Percentiles rank a stretch among this genome's conserved stretches.
Conservation (phyloP, 352 stramenopile genomes). For the Globisporangium okanoganense region DNA sequence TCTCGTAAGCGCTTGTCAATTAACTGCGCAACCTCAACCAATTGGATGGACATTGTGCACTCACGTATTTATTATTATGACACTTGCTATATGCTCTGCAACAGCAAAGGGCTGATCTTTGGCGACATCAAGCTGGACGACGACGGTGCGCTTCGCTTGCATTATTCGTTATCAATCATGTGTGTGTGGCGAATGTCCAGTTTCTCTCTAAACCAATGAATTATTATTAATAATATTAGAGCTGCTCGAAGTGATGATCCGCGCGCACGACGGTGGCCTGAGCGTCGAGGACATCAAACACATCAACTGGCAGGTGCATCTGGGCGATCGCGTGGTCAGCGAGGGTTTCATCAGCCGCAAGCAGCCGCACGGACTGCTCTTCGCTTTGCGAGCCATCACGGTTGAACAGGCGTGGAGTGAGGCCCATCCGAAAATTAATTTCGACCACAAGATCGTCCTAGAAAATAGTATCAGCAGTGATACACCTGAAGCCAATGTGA, state of each 20-base stretch:
- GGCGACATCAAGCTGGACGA: conserved; percentile 72
- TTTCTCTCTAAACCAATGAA: neutral
- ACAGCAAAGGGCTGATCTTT: conserved; percentile 80
- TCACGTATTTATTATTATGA: conserved; percentile 4
- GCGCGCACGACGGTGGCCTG: conserved; percentile 47
- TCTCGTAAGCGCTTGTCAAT: conserved; percentile 47
- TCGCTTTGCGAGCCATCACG: conserved; percentile 39
- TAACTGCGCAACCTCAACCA: neutral
- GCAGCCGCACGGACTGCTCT: conserved; percentile 39
- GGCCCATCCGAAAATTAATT: conserved; percentile 40
- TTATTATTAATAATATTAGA: conserved; percentile 23
- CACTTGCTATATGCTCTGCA: neutral
- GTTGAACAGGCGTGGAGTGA: conserved; percentile 64
- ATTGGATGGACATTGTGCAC: neutral
- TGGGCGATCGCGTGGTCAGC: conserved; percentile 58
- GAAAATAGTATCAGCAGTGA: neutral
- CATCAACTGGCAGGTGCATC: conserved; percentile 80
- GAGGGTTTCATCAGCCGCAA: conserved; percentile 44
- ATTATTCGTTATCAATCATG: neutral
- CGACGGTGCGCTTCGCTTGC: conserved; percentile 27
- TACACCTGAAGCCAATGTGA: conserved; percentile 9
- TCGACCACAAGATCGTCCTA: conserved; percentile 39
- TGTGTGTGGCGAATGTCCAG: neutral
- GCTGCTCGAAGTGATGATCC: conserved; percentile 82
- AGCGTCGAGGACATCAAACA: conserved; percentile 57